These are phyloP conservation scores for Stygiomarasmius scandens DNA, from an alignment of 1,284 basidiomycete genomes.

Conservation along the genomic window DNA sequence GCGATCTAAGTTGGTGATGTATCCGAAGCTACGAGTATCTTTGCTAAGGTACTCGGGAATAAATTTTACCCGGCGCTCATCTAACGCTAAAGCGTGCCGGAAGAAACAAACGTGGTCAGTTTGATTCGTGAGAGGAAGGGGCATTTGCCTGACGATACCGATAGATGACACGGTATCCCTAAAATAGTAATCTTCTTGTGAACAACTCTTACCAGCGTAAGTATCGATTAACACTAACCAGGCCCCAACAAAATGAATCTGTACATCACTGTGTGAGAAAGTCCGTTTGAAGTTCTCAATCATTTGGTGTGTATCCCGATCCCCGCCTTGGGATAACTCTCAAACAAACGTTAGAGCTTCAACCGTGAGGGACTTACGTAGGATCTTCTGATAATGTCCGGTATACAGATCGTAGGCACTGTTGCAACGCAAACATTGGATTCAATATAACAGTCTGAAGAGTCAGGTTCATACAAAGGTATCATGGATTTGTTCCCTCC, in stretches of 20 bases:
- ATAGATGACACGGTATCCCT: slow-evolving; percentile 43
- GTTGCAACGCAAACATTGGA: too few species aligned
- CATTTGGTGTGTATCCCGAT: not conserved
- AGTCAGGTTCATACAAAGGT: slow-evolving; percentile 29
- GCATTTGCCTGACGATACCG: slow-evolving; percentile 1
- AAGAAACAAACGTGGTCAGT: slow-evolving; percentile 3
- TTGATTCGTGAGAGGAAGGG: not conserved
- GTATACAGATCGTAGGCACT: slow-evolving; percentile 44
- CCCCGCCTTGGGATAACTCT: not conserved
- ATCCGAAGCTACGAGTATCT: too few species aligned
- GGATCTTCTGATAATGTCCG: not conserved
- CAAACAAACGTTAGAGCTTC: not conserved
- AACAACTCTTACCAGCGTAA: not conserved
- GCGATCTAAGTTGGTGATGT: not conserved
- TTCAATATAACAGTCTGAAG: not conserved
- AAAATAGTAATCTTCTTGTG: not conserved
- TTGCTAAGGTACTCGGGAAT: slow-evolving; percentile 1
- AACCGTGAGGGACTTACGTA: not conserved
- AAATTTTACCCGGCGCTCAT: slow-evolving; percentile 8
- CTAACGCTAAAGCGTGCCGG: slow-evolving; percentile 8
- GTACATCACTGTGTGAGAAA: slow-evolving; percentile 34
- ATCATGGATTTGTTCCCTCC: slow-evolving; percentile 36
- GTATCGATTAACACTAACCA: slow-evolving; percentile 29
- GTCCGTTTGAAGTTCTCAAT: slow-evolving; percentile 35
- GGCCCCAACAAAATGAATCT: slow-evolving; percentile 43